Conservation (phyloP, 768 basidiomycete species). For the Boletus sensibilis region DNA sequence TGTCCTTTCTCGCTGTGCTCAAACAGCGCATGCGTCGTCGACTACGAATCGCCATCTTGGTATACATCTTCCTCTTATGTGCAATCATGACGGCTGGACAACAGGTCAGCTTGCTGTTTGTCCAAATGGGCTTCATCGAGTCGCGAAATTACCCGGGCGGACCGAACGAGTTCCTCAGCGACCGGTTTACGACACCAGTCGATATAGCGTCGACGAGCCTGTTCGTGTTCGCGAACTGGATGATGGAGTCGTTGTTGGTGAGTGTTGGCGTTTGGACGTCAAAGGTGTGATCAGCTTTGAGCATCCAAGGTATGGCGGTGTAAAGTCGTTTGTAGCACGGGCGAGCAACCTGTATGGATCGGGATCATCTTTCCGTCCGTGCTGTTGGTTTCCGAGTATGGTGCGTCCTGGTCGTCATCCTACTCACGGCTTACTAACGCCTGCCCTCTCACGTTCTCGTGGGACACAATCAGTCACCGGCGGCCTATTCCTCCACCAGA, state of each 20-base stretch:
- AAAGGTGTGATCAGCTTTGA: background rate
- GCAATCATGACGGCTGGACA: constrained; percentile 18
- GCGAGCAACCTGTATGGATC: constrained; percentile 6
- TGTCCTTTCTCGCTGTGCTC: constrained; percentile 21
- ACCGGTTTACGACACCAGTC: background rate
- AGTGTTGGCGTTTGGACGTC: background rate
- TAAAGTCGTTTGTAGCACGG: constrained; percentile 16
- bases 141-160: constrained; percentile 15
- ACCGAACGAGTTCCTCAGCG: constrained; percentile 8
- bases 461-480: constrained; percentile 4
- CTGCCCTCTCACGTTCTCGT: background rate
- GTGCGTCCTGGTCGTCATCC: constrained; percentile 1
- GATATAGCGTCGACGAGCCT: constrained; percentile 3
- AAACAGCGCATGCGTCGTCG: constrained; percentile 9
- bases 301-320: constrained; percentile 24
- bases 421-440: background rate
- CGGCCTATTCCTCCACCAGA: background rate
- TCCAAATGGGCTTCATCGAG: constrained; percentile 18
- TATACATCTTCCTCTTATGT: constrained; percentile 16
- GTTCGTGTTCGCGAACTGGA: constrained; percentile 21
- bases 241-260: constrained; percentile 23
- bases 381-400: constrained; percentile 11
- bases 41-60: constrained; percentile 12
- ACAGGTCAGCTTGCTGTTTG: constrained; percentile 7
- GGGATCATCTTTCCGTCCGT: constrained; percentile 7